Evolutionary conservation across 805 yeast genomes (phyloP), one percentile per base, ranked within the genome.

Genomic region (Candida glaebosa): DNA sequence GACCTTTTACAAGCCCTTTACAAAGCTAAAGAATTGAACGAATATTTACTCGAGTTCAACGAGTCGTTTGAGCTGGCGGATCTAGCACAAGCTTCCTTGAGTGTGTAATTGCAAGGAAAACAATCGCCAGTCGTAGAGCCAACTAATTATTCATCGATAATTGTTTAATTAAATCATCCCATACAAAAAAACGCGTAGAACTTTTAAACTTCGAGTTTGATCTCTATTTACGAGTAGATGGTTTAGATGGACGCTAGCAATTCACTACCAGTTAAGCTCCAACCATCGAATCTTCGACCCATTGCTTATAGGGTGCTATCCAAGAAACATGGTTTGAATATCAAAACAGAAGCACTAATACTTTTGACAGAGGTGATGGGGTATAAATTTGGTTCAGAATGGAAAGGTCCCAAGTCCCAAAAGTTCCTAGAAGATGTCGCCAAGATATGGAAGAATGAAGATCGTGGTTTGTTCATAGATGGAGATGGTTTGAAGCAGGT

Each of bases 321-420:
- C 3, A 91, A 89, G 62, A 93, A 91, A 57, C 91, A 88, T 58
- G 96, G 97, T 0, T 74, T 93, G 20, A 89, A 89, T 59, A 77
- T 93, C 48, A 88, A 91, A 54, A 82, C 96, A 0, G 82, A 85
- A 48, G 98, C 96, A 0, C 67, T 93, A 12, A 76, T 72, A 34
- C 75, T 76, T 1, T 65, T 93, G 24, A 86, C 96, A 1, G 81
- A 79, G n/a, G 75, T 79, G 40, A 71, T 93, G 18, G 93, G 97
- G 2, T 71, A 70, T 32, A 74, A 75, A 34, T 90, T 82, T 61
- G 98, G 98, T 8, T 77, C 76, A 5, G 89, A 88, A 38, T 91
- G 99, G 98, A 76, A 86, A 52, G 77, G 84, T 7, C 67, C 78
- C 0, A 70, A 72, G 43, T 71, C 87, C 1, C 85, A 82, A 52